Evolutionary conservation across 139 green algal species (phyloP).

Genomic region (Mychonastes homosphaera): DNA sequence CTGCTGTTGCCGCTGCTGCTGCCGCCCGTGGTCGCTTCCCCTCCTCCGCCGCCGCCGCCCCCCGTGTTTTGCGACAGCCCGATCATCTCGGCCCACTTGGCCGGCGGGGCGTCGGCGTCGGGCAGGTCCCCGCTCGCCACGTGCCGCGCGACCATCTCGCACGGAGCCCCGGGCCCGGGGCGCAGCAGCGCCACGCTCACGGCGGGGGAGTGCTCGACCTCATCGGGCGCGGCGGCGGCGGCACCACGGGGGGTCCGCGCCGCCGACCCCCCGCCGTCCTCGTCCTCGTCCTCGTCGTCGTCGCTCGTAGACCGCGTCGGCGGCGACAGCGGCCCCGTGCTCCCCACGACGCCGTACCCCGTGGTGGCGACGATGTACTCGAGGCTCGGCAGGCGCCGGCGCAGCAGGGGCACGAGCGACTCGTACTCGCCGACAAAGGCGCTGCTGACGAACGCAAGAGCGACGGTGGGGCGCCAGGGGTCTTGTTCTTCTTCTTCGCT

Average conservation of each 20-base stretch:
- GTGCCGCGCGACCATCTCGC: constrained; percentile 15
- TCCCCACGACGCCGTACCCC: constrained; percentile 22
- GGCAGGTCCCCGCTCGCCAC: constrained; percentile 21
- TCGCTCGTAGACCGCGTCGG: no score
- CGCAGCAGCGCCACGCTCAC: constrained; percentile 24
- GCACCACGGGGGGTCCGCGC: constrained; percentile 8
- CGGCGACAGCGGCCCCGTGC: no score
- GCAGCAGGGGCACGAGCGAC: constrained; percentile 11
- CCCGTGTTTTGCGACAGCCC: constrained; percentile 14
- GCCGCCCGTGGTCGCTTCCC: background rate
- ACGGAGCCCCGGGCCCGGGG: constrained; percentile 15
- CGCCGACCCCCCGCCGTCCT: constrained; percentile 9
- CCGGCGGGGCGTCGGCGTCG: constrained; percentile 32
- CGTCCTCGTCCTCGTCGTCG: no score
- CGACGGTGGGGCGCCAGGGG: constrained; percentile 6
- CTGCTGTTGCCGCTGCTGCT: background rate
- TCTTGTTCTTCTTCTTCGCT: no score
- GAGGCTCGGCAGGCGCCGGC: constrained; percentile 16
- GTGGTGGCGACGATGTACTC: constrained; percentile 23
- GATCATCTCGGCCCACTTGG: constrained; percentile 25
- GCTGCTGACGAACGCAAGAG: constrained; percentile 17
- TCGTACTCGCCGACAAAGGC: constrained; percentile 23
- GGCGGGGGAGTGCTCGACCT: constrained; percentile 27
- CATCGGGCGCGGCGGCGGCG: constrained; percentile 10
- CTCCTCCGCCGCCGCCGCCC: background rate